Conservation (phyloP, 176 grass and related monocot genomes). For the Triticum aestivum region DNA sequence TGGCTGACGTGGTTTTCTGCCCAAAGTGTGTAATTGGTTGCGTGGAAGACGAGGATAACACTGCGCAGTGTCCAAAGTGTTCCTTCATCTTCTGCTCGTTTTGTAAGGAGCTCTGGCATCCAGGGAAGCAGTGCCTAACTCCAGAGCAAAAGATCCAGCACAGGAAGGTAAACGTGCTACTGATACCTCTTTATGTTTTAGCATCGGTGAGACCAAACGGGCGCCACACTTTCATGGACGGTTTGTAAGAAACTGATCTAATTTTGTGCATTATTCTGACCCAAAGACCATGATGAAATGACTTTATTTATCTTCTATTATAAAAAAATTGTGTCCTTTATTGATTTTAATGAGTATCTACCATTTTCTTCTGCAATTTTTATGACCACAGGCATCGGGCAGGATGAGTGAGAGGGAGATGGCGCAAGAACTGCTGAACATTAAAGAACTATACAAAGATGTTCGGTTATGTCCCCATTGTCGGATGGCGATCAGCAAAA, state of each 20-base stretch:
- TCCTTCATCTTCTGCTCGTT: slow-evolving; percentile 50
- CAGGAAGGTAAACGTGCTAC: background rate
- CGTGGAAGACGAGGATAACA: slow-evolving; percentile 51
- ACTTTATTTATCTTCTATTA: background rate
- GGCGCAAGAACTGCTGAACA: background rate
- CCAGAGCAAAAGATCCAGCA: background rate
- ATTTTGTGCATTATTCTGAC: background rate
- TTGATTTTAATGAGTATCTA: background rate
- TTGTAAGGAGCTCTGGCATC: slow-evolving; percentile 49
- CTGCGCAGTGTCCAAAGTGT: slow-evolving; percentile 50
- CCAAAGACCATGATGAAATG: background rate
- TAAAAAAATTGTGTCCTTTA: background rate
- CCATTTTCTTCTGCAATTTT: background rate
- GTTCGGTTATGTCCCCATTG: background rate
- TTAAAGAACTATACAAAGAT: background rate
- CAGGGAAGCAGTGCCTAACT: background rate
- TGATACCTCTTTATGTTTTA: background rate
- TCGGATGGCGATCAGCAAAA: background rate
- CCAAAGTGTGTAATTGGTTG: slow-evolving; percentile 54
- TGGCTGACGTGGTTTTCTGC: slow-evolving; percentile 58
- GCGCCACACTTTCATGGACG: no score
- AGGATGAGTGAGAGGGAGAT: background rate
- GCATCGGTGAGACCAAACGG: background rate
- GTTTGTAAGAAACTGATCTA: background rate
- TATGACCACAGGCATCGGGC: background rate